Evolutionary conservation across 192 early-diverging fungal genomes (phyloP).

Genomic region (Rhizophagus clarus): DNA sequence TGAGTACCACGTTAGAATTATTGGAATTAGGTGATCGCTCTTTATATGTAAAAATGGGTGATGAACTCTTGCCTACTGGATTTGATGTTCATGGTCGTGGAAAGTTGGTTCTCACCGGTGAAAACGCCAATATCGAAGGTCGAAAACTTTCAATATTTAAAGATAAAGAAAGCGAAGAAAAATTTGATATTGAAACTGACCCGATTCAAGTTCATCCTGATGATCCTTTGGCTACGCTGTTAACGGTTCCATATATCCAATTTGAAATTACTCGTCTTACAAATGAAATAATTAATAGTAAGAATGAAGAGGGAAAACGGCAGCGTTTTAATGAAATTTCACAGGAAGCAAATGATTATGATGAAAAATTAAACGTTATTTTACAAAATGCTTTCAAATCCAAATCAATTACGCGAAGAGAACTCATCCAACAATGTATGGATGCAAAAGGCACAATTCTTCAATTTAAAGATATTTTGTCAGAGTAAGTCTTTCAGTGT

Average conservation of each 20-base stretch:
- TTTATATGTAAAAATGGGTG: conserved; percentile 19
- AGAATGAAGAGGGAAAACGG: not conserved
- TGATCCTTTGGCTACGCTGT: not conserved
- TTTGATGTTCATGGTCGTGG: conserved; percentile 19
- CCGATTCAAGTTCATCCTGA: conserved; percentile 1
- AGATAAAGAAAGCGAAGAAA: conserved; percentile 2
- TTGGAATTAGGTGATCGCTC: conserved; percentile 26
- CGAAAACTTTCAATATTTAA: conserved; percentile 1
- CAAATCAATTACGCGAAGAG: not conserved
- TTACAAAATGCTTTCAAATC: conserved; percentile 18
- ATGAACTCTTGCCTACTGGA: not conserved
- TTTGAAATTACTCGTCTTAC: conserved; percentile 23
- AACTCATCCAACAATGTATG: conserved; percentile 25
- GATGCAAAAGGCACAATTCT: not conserved
- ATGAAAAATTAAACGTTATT: conserved; percentile 26
- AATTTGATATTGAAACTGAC: not conserved
- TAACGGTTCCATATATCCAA: conserved; percentile 26
- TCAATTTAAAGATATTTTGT: conserved; percentile 24
- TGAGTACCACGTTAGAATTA: conserved; percentile 39
- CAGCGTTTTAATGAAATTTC: conserved; percentile 12
- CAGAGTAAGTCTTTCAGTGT: conserved; percentile 24
- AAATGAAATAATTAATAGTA: conserved; percentile 24
- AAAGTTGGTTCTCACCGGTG: not conserved
- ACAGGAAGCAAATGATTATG: conserved; percentile 5
- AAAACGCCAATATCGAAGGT: not conserved